phyloP scores from a whole-genome alignment of 2,329 filamentous ascomycete genomes.

The Exophiala xenobiotica region DNA sequence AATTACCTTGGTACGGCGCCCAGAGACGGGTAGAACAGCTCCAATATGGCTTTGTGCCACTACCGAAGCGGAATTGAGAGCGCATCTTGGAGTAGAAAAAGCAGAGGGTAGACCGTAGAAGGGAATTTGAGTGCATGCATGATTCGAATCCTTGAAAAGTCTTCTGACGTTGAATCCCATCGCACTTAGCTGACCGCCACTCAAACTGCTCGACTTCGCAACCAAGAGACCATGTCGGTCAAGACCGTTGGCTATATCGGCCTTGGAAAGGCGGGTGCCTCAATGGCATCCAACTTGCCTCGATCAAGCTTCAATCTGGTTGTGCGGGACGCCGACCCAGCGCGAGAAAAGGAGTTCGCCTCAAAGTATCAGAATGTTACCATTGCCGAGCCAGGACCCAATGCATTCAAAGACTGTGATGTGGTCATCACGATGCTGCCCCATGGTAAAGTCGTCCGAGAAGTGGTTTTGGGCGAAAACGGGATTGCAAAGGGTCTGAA shows the following conservation, averaged over 20 bases:
- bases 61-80: neutral
- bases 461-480: constrained; percentile 33
- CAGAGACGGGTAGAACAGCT: too few species aligned
- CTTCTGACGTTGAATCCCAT: too few species aligned
- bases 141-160: too few species aligned
- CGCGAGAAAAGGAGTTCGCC: constrained; percentile 73
- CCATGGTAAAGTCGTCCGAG: constrained; percentile 37
- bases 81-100: constrained; percentile 2
- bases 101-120: neutral
- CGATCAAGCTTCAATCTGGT: constrained; percentile 35
- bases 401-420: constrained; percentile 36
- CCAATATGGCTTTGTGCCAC: too few species aligned
- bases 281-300: constrained; percentile 37
- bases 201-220: neutral
- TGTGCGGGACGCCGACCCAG: constrained; percentile 41
- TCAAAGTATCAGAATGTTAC: constrained; percentile 67
- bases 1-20: too few species aligned
- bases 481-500: constrained; percentile 34
- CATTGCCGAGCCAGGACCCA: constrained; percentile 27
- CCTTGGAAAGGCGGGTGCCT: constrained; percentile 37
- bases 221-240: constrained; percentile 7
- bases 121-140: too few species aligned
- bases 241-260: constrained; percentile 37
- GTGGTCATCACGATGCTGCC: constrained; percentile 38
- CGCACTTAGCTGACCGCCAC: too few species aligned